phyloP scores from a whole-genome alignment of 306 rosid species.

The Cucumis melo region DNA sequence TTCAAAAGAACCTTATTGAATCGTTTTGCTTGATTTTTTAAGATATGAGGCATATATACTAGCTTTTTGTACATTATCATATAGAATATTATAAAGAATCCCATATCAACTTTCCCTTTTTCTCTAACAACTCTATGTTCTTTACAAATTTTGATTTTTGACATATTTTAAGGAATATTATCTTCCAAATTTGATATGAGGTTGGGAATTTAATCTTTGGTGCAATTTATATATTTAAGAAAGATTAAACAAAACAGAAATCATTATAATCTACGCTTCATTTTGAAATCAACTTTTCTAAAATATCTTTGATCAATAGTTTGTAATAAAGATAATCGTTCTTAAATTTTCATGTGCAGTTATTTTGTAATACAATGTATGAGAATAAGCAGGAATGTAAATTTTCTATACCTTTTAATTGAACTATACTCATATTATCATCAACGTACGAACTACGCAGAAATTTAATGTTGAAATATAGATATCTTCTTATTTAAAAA shows the following conservation, averaged over 20 bases:
- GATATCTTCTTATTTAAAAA: background rate
- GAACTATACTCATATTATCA: no score
- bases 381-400: no score
- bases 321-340: no score
- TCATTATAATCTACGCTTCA: no score
- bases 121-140: background rate
- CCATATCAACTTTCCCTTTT: background rate
- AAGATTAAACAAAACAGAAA: background rate
- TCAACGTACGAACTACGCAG: background rate
- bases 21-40: background rate
- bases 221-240: background rate
- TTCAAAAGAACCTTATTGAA: background rate
- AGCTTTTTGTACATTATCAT: background rate
- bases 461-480: background rate
- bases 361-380: no score
- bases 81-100: background rate
- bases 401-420: no score
- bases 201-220: background rate
- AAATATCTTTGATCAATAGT: background rate
- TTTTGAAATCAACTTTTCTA: background rate
- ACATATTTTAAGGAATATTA: slow-evolving; percentile 1
- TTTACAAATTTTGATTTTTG: background rate
- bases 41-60: slow-evolving; percentile 1
- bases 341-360: no score
- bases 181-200: background rate